Percentiles rank a stretch among this genome's conserved stretches.
Evolutionary conservation across 2,329 filamentous ascomycete species (phyloP).

Genomic region (Capronia coronata): DNA sequence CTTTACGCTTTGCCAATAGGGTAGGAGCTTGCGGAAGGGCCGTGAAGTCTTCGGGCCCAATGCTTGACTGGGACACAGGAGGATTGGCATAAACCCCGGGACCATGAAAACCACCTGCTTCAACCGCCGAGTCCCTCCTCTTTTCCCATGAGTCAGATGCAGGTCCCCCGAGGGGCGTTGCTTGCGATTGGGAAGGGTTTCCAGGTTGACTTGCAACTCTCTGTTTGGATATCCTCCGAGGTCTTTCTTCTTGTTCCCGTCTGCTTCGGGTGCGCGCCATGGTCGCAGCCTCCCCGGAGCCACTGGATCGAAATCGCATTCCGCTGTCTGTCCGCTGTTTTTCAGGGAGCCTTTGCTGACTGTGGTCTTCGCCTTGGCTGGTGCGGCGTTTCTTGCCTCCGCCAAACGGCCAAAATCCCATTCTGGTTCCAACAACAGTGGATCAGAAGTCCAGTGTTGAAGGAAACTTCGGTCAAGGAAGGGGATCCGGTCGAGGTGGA

Average conservation of each 20-base stretch:
- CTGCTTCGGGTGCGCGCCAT: conserved; percentile 16
- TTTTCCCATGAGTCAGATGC: conserved; percentile 5
- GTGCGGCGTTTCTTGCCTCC: conserved; percentile 26
- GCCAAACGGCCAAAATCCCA: conserved; percentile 30
- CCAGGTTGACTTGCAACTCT: conserved; percentile 15
- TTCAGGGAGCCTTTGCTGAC: conserved; percentile 12
- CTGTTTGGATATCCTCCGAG: conserved; percentile 23
- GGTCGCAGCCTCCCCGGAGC: conserved; percentile 11
- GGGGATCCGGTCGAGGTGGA: conserved; percentile 8
- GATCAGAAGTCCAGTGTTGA: conserved; percentile 2
- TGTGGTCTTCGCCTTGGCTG: conserved; percentile 14
- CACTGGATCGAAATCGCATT: not conserved
- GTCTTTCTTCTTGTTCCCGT: conserved; percentile 14
- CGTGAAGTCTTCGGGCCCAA: conserved; percentile 37
- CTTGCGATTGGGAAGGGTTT: conserved; percentile 11
- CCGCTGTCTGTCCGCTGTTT: conserved; percentile 10
- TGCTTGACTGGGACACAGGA: conserved; percentile 34
- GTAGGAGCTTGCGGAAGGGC: conserved; percentile 45
- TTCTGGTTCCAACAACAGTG: conserved; percentile 20
- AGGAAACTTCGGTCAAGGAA: conserved; percentile 14
- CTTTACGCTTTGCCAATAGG: conserved; percentile 53
- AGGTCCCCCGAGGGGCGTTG: conserved; percentile 9
- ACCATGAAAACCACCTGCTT: conserved; percentile 3
- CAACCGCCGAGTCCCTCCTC: conserved; percentile 6
- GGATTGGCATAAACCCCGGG: conserved; percentile 27